Percentiles rank a stretch among this genome's conserved stretches.
phyloP scores from a whole-genome alignment of 495 filamentous ascomycete genomes.

The Aspergillus cavernicola region DNA sequence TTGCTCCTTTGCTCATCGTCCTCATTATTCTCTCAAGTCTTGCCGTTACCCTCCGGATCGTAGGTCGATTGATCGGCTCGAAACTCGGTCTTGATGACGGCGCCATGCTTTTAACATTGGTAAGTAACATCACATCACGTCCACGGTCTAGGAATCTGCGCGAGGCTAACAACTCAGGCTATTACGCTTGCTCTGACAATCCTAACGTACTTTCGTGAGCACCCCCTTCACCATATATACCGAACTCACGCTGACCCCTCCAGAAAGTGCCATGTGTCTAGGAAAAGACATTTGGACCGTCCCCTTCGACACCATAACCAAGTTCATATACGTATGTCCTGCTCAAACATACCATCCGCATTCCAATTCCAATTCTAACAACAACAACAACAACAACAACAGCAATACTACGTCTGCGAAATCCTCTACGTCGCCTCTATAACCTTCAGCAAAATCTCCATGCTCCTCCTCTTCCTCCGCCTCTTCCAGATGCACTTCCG shows the following conservation, averaged over 20 bases:
- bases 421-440: conserved; percentile 37
- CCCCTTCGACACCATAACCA: not conserved
- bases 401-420: conserved; percentile 26
- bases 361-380: too few species aligned
- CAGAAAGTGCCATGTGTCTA: not conserved
- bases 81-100: not conserved
- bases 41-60: not conserved
- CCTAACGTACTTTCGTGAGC: too few species aligned
- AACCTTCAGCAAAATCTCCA: conserved; percentile 34
- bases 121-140: not conserved
- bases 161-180: too few species aligned
- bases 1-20: not conserved
- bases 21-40: not conserved
- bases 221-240: too few species aligned
- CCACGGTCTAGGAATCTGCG: too few species aligned
- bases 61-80: conserved; percentile 2
- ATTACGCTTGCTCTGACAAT: too few species aligned
- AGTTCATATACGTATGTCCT: not conserved
- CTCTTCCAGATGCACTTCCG: conserved; percentile 29
- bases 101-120: not conserved
- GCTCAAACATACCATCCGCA: not conserved
- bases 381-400: not conserved
- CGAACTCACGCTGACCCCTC: too few species aligned
- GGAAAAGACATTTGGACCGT: conserved; percentile 7
- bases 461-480: conserved; percentile 38